Percentiles rank a stretch among this genome's conserved stretches.
phyloP scores from a whole-genome alignment of 352 stramenopile species.

The Phytophthora aleatoria region DNA sequence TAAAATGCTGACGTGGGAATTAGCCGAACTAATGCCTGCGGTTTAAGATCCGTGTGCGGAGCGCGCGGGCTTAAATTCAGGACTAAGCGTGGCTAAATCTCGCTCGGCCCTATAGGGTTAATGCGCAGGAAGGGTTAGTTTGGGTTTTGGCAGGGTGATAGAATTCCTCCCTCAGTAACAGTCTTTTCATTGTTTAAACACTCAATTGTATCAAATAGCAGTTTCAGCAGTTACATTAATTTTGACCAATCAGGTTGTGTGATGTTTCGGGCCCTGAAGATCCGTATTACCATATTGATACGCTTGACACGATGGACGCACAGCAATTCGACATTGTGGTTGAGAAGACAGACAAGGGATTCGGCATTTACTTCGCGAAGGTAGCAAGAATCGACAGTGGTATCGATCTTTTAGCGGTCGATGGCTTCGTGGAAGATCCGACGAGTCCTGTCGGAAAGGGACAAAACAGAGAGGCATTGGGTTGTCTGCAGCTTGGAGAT shows the following conservation, averaged over 20 bases:
- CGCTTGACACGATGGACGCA: slow-evolving; percentile 2
- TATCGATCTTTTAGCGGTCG: slow-evolving; percentile 29
- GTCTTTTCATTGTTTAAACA: slow-evolving; percentile 2
- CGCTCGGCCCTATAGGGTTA: too few species aligned
- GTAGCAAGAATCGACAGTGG: background rate
- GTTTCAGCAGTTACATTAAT: slow-evolving; percentile 3
- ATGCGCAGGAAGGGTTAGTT: too few species aligned
- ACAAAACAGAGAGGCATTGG: slow-evolving; percentile 1
- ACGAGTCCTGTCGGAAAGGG: background rate
- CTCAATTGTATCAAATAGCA: background rate
- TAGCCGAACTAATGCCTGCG: too few species aligned
- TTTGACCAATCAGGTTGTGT: slow-evolving; percentile 9
- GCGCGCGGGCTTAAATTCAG: too few species aligned
- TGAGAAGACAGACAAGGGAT: slow-evolving; percentile 40
- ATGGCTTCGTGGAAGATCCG: slow-evolving; percentile 42
- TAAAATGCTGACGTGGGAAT: too few species aligned
- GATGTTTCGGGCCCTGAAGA: slow-evolving; percentile 1
- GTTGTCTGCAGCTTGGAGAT: slow-evolving; percentile 42
- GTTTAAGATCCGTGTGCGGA: too few species aligned
- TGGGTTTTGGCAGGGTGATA: too few species aligned
- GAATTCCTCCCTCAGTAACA: too few species aligned
- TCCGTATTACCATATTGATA: background rate
- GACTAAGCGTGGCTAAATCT: too few species aligned
- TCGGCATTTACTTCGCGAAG: slow-evolving; percentile 56
- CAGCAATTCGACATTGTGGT: slow-evolving; percentile 33